These are phyloP conservation scores for Haplosporangium sp. DNA, from an alignment of 371 early-diverging fungal species.

Conservation along the genomic window DNA sequence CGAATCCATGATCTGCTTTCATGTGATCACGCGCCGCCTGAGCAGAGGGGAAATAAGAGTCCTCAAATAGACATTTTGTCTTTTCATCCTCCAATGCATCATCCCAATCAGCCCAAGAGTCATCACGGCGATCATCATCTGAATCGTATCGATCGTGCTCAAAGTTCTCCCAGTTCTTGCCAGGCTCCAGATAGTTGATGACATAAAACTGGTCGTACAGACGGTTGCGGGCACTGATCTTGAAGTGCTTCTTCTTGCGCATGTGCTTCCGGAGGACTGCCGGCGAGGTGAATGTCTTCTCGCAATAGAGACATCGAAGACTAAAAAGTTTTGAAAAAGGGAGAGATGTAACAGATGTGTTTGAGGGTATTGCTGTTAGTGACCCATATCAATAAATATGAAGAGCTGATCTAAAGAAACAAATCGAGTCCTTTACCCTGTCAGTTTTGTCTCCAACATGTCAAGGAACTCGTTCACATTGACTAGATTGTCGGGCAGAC, in stretches of 20 bases:
- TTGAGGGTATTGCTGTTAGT: not conserved
- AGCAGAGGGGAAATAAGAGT: slow-evolving; percentile 68
- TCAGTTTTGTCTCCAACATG: slow-evolving; percentile 81
- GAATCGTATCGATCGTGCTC: slow-evolving; percentile 84
- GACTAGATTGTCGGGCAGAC: slow-evolving; percentile 92
- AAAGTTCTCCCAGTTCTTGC: slow-evolving; percentile 91
- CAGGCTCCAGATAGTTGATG: slow-evolving; percentile 94
- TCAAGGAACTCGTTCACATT: slow-evolving; percentile 87
- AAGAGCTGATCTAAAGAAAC: not conserved
- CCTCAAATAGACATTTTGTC: slow-evolving; percentile 84
- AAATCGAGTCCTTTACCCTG: slow-evolving; percentile 57
- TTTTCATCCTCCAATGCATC: slow-evolving; percentile 72
- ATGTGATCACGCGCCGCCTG: slow-evolving; percentile 80
- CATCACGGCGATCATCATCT: slow-evolving; percentile 73
- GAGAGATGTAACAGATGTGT: not conserved
- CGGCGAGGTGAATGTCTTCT: slow-evolving; percentile 89
- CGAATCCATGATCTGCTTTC: slow-evolving; percentile 78
- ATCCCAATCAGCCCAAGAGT: slow-evolving; percentile 88
- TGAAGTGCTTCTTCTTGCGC: slow-evolving; percentile 99
- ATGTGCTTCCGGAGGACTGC: slow-evolving; percentile 95
- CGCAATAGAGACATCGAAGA: slow-evolving; percentile 94
- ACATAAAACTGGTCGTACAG: slow-evolving; percentile 95
- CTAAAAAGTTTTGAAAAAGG: too few species aligned
- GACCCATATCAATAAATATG: not conserved
- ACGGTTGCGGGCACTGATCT: slow-evolving; percentile 89